A percentile compares a stretch with the other conserved stretches of the same genome.
phyloP scores from a whole-genome alignment of 176 grass and related monocot genomes.

The Panicum miliaceum region DNA sequence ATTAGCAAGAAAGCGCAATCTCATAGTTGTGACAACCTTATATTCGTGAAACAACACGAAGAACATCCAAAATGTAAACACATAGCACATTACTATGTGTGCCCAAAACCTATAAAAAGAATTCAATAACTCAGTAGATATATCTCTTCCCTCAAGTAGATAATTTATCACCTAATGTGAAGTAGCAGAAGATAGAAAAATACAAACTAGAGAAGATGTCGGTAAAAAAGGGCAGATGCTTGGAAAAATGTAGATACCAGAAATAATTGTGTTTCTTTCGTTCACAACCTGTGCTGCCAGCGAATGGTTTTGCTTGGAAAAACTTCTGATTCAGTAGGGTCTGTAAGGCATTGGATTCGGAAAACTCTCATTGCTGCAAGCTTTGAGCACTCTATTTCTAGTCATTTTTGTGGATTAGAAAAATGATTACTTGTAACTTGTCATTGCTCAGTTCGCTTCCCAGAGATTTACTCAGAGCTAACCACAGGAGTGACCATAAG shows the following conservation, averaged over 20 bases:
- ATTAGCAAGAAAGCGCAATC: constrained; percentile 89
- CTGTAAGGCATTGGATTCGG: background rate
- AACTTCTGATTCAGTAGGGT: background rate
- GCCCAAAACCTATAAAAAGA: constrained; percentile 70
- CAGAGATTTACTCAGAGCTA: background rate
- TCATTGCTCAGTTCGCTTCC: constrained; percentile 10
- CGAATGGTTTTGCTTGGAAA: constrained; percentile 19
- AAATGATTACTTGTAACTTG: background rate
- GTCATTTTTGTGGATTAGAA: constrained; percentile 10
- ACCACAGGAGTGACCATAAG: background rate
- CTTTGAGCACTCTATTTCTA: constrained; percentile 12
- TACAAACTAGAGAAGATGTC: constrained; percentile 31
- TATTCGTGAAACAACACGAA: constrained; percentile 83
- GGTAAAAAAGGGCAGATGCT: constrained; percentile 7
- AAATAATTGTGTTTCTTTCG: constrained; percentile 23
- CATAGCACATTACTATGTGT: constrained; percentile 79
- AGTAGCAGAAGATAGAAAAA: background rate
- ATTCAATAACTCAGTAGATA: constrained; percentile 14
- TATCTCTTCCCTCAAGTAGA: constrained; percentile 9
- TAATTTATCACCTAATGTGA: constrained; percentile 25
- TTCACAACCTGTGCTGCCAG: background rate
- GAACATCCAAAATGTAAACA: constrained; percentile 88
- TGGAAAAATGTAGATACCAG: background rate
- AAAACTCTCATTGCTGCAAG: background rate
- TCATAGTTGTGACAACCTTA: constrained; percentile 80